Evolutionary conservation across 106 monocot species (phyloP), one percentile per base, ranked within the genome.

Genomic region (Apostasia shenzhenica): DNA sequence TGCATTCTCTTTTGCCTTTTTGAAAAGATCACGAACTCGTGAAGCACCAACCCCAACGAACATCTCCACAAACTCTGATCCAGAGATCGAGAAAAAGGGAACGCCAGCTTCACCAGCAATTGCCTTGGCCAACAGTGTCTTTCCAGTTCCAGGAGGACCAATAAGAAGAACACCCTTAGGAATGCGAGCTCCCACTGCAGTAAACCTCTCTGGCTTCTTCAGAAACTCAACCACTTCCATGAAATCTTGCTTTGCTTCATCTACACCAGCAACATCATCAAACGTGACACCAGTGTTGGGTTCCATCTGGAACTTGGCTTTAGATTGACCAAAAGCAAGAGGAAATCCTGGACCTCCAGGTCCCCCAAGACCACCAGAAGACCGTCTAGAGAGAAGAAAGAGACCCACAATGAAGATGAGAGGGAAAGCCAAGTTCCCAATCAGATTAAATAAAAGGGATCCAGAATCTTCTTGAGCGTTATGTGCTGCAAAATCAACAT

Each of bases 201-300:
- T 99, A 67, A 99, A 99, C 61, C 97, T 92, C 66, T 99, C 97
- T 14, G 97, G 97, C 80, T 90, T 99, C 81, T 99, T 99, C 79
- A 99, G 72, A 56, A 99, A 99, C 80, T 99, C 97, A 7, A 99
- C 97, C 7, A 99, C 97, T 74, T 99, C 97, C 97, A 99, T 99
- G 79, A 99, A 99, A 59, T 99, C 97, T 62, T 99, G 97, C 77
- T 99, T 99, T 51, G 97, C 97, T 74, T 99, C 97, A 68, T 99
- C 92, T 6, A 99, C 92, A 11, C 92, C 97, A 44, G 97, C 97
- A 59, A 99, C 97, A 78, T 99, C 92, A 70, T 92, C 97, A 67
- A 99, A 99, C 12, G 97, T 99, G 11, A 99, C 97, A 40, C 97
- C 97, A 46, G 97, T 99, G 72, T 85, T 99, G 46, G 97, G 97